phyloP scores from a whole-genome alignment of 2,329 filamentous ascomycete species.

The Diaporthe sp. region DNA sequence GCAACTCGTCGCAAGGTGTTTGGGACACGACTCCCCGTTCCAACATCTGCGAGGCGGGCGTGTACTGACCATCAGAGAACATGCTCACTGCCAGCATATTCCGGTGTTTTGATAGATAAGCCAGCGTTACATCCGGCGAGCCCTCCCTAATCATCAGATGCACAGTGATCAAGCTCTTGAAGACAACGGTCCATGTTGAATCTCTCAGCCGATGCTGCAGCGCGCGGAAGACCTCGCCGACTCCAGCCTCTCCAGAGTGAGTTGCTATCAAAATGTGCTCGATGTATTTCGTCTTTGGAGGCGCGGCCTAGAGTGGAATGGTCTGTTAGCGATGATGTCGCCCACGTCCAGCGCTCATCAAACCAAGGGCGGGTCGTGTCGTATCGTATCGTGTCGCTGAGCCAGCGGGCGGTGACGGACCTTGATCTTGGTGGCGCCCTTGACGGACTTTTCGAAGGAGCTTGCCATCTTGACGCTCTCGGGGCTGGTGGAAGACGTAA shows the following conservation, averaged over 20 bases:
- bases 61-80: constrained; percentile 86
- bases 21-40: not conserved
- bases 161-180: constrained; percentile 95
- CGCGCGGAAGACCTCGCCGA: constrained; percentile 95
- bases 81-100: constrained; percentile 88
- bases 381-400: not conserved
- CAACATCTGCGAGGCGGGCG: not conserved
- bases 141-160: constrained; percentile 99
- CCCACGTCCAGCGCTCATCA: constrained; percentile 21
- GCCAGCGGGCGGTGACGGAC: constrained; percentile 59
- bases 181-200: constrained; percentile 99
- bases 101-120: constrained; percentile 85
- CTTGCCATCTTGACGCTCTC: constrained; percentile 73
- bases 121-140: constrained; percentile 87
- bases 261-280: constrained; percentile 97
- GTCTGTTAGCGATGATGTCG: constrained; percentile 42
- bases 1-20: constrained; percentile 29
- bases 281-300: constrained; percentile 99
- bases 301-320: constrained; percentile 76
- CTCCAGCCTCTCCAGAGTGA: constrained; percentile 92
- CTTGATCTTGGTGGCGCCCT: constrained; percentile 98
- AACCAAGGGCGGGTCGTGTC: constrained; percentile 6
- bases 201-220: constrained; percentile 91
- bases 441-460: constrained; percentile 99
- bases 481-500: not conserved